Evolutionary conservation across 371 early-diverging fungal genomes (phyloP).

Genomic region (Funneliformis caledonium): DNA sequence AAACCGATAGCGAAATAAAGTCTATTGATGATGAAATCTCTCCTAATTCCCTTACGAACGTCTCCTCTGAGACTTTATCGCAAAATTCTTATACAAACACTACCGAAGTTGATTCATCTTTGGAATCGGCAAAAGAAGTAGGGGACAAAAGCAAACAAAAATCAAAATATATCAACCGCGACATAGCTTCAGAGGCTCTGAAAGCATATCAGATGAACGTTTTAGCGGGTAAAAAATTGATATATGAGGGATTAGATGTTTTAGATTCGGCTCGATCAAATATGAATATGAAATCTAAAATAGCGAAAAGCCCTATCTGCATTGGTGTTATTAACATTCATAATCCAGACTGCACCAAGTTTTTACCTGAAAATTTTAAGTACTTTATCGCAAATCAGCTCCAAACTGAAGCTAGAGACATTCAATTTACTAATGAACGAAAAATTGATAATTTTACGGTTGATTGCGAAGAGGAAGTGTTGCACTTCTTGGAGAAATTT

Average conservation of each 20-base stretch:
- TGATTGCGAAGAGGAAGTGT: slow-evolving; percentile 14
- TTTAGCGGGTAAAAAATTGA: slow-evolving; percentile 6
- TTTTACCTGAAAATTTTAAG: slow-evolving; percentile 6
- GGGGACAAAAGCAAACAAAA: too few species aligned
- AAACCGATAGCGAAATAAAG: too few species aligned
- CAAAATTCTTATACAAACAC: too few species aligned
- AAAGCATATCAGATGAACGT: not conserved
- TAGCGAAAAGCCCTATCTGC: not conserved
- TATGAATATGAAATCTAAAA: not conserved
- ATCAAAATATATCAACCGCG: not conserved
- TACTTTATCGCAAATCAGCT: slow-evolving; percentile 4
- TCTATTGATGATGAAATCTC: too few species aligned
- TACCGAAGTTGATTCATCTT: too few species aligned
- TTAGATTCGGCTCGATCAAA: not conserved
- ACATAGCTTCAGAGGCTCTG: not conserved
- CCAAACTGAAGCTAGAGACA: not conserved
- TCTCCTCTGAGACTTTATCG: too few species aligned
- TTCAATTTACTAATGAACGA: not conserved
- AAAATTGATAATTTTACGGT: not conserved
- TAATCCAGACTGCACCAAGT: not conserved
- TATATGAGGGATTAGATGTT: not conserved
- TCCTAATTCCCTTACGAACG: too few species aligned
- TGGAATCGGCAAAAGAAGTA: too few species aligned
- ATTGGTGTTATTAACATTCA: slow-evolving; percentile 25
- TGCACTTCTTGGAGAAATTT: slow-evolving; percentile 8